A percentile compares a stretch with the other conserved stretches of the same genome.
Evolutionary conservation across 2,329 filamentous ascomycete genomes (phyloP).

Genomic region (Pseudomassariella vexata): DNA sequence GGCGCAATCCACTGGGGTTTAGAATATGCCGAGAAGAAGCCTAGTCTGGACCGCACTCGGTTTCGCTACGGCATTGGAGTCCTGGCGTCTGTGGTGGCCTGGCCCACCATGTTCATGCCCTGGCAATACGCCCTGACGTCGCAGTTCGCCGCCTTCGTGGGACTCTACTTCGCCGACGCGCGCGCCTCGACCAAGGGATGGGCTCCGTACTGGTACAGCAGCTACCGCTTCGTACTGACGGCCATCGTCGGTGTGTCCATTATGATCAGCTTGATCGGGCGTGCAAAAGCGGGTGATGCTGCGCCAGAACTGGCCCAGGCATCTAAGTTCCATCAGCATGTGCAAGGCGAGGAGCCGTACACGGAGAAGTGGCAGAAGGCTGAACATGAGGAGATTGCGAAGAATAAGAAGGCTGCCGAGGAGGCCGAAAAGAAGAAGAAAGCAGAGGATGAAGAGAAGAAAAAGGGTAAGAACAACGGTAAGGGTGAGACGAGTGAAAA

Average conservation of each 20-base stretch:
- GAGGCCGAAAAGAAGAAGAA: conserved; percentile 27
- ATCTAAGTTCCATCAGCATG: conserved; percentile 32
- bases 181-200: conserved; percentile 68
- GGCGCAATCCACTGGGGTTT: conserved; percentile 92
- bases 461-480: conserved; percentile 25
- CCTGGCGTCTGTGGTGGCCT: conserved; percentile 72
- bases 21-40: conserved; percentile 70
- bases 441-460: conserved; percentile 24
- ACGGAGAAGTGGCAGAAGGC: conserved; percentile 39
- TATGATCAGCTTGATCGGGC: conserved; percentile 72
- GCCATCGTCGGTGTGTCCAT: conserved; percentile 83
- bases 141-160: conserved; percentile 80
- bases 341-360: conserved; percentile 25
- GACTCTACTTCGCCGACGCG: conserved; percentile 79
- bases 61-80: conserved; percentile 81
- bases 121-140: conserved; percentile 78
- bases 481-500: conserved; percentile 15
- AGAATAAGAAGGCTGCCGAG: conserved; percentile 31
- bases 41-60: conserved; percentile 56
- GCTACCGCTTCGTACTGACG: conserved; percentile 88
- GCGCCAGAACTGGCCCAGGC: conserved; percentile 28
- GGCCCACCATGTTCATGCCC: conserved; percentile 83
- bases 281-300: conserved; percentile 62
- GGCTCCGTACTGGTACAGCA: conserved; percentile 79
- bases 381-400: conserved; percentile 34